Percentiles rank a stretch among this genome's conserved stretches.
These are phyloP conservation scores for Fusarium mangiferae DNA, from an alignment of 2,329 filamentous ascomycete genomes.

Conservation along the genomic window DNA sequence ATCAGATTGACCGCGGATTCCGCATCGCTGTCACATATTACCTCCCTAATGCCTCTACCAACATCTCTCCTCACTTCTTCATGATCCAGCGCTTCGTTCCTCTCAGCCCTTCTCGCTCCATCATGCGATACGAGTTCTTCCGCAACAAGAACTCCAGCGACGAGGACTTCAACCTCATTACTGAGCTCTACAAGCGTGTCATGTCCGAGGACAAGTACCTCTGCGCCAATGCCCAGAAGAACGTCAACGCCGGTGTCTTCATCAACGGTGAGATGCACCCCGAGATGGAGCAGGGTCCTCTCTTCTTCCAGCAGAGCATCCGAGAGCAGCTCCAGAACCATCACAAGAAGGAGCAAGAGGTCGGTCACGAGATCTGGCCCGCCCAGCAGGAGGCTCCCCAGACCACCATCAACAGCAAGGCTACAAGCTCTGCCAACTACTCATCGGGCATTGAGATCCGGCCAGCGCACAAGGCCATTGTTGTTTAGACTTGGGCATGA, in stretches of 20 bases:
- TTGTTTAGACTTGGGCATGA: constrained; percentile 14
- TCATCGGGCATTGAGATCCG: constrained; percentile 51
- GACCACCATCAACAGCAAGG: constrained; percentile 32
- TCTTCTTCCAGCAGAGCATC: constrained; percentile 65
- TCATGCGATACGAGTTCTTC: constrained; percentile 72
- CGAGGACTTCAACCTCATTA: constrained; percentile 66
- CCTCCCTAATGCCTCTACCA: constrained; percentile 62
- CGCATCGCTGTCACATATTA: constrained; percentile 59
- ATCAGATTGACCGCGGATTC: constrained; percentile 60
- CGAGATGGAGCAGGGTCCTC: constrained; percentile 66
- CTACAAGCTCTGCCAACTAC: constrained; percentile 46
- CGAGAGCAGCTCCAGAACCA: constrained; percentile 61
- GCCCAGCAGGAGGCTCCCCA: constrained; percentile 53
- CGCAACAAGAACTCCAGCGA: constrained; percentile 69
- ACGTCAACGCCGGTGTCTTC: constrained; percentile 70
- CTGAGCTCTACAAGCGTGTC: constrained; percentile 70
- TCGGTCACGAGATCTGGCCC: constrained; percentile 62
- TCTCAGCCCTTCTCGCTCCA: constrained; percentile 58
- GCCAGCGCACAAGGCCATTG: constrained; percentile 39
- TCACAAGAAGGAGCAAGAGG: constrained; percentile 56
- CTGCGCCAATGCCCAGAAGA: constrained; percentile 67
- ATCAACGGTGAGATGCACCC: constrained; percentile 72
- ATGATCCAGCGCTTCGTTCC: constrained; percentile 73
- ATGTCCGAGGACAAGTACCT: constrained; percentile 73
- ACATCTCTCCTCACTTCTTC: constrained; percentile 68